Evolutionary conservation across 148 eudicot species (phyloP).

Genomic region (Heliosperma pusillum): DNA sequence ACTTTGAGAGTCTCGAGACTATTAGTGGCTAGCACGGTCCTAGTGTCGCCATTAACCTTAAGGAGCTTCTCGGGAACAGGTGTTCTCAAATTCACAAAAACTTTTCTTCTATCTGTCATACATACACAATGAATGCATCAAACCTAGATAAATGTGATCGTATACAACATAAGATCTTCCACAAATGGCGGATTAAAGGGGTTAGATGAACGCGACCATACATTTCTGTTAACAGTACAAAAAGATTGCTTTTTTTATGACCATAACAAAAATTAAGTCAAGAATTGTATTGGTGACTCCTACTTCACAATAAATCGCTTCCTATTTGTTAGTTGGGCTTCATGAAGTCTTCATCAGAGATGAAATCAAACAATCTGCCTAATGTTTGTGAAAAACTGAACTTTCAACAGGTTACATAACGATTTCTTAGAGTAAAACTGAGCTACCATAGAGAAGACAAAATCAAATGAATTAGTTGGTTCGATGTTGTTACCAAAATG

Average conservation of each 20-base stretch:
- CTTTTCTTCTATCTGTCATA: constrained; percentile 72
- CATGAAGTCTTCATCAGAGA: neutral
- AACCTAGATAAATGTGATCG: neutral
- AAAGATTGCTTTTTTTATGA: neutral
- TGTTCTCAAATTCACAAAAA: constrained; percentile 55
- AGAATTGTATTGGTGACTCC: neutral
- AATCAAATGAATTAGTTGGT: neutral
- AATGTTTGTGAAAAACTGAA: neutral
- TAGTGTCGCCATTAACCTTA: constrained; percentile 58
- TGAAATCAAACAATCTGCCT: neutral
- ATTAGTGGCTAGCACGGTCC: constrained; percentile 82
- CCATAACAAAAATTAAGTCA: too few relatives aligned
- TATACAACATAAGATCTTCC: neutral
- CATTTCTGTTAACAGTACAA: neutral
- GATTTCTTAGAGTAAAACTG: constrained; percentile 1
- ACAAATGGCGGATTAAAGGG: too few relatives aligned
- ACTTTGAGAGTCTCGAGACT: constrained; percentile 53
- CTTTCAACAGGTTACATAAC: neutral
- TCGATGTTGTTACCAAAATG: constrained; percentile 65
- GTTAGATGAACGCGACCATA: neutral
- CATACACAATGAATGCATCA: neutral
- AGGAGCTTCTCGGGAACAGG: constrained; percentile 74
- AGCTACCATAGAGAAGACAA: neutral
- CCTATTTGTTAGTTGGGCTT: neutral
- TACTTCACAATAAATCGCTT: neutral